Base-by-base conservation (phyloP, 352 stramenopile species). In the Phytophthora fragariae region DNA sequence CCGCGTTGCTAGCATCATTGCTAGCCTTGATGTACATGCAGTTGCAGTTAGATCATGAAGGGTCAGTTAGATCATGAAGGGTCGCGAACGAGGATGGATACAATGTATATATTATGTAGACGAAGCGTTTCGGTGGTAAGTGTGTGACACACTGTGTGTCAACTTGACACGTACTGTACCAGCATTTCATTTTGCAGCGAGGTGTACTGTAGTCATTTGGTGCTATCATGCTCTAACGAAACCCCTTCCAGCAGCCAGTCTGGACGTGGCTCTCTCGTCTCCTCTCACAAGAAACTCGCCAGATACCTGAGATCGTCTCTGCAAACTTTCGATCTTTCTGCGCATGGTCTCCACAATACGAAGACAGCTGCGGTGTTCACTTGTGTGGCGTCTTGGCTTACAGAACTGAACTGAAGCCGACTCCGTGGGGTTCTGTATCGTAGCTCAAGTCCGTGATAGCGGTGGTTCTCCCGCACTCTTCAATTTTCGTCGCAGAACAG, bases 111-210 rank as follows among this genome's bases (percentile, higher is more conserved):
- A 29, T 53, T 66, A 59, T 58, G 67, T 68, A 73, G 33, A 68
- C 66, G 66, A 37, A 58, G 19, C 53, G 37, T 69, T 69, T 73
- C 52, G 66, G 66, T 73, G 59, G 35, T 65, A 47, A 57, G 50
- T 19, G 50, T 56, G 50, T 41, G 27, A 31, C 27, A 31, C 27
- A 31, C 27, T 31, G 27, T 31, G 24, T 29, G 27, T 31, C 27
- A 31, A 6, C 27, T 4, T 31, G 27, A 31, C 27, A 31, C 27
- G 27, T 7, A 31, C 27, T 31, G 27, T 6, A 31, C 27, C 27
- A 31, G 27, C 27, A 31, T 31, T 31, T 31, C 27, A 31, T 31
- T 31, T 31, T 31, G 27, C 27, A 31, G 27, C 3, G 27, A 31
- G 27, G 27, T 31, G 27, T 31, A 31, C 3, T 31, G 27, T 31